A percentile compares a stretch with the other conserved stretches of the same genome.
Conservation (phyloP, 1,284 basidiomycete species). For the Pholiota adiposa region DNA sequence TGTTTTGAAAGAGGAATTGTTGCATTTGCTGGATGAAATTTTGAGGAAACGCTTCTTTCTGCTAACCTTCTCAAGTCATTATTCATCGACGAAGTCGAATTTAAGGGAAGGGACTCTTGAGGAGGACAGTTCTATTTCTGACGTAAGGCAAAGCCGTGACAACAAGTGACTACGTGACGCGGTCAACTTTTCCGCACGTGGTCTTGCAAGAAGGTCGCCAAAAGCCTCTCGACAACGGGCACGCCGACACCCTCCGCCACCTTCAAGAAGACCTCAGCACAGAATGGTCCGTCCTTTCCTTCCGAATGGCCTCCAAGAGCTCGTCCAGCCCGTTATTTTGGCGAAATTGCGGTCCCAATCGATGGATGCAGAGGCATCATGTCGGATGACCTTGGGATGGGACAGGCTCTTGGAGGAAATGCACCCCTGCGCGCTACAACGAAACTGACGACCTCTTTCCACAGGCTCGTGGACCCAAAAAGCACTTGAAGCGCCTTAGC, state of each 20-base stretch:
- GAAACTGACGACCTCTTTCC: slow-evolving; percentile 25
- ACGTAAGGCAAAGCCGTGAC: slow-evolving; percentile 8
- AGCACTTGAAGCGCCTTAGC: slow-evolving; percentile 97
- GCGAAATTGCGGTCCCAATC: slow-evolving; percentile 25
- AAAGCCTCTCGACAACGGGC: slow-evolving; percentile 44
- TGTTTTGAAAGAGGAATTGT: background rate
- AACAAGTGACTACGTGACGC: slow-evolving; percentile 15
- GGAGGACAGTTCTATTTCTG: background rate
- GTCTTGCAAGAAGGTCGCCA: slow-evolving; percentile 22
- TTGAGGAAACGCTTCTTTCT: too few species aligned
- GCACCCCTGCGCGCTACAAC: slow-evolving; percentile 12
- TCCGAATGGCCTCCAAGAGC: slow-evolving; percentile 22
- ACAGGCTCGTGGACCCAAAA: slow-evolving; percentile 97
- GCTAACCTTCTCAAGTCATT: too few species aligned
- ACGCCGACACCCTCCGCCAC: slow-evolving; percentile 46
- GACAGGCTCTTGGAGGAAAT: slow-evolving; percentile 22
- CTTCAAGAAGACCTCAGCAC: slow-evolving; percentile 41
- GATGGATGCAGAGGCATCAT: slow-evolving; percentile 39
- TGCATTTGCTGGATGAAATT: background rate
- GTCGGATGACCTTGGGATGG: slow-evolving; percentile 39
- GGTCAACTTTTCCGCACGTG: slow-evolving; percentile 30
- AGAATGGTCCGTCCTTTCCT: slow-evolving; percentile 45
- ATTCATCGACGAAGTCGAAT: too few species aligned
- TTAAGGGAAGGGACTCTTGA: background rate
- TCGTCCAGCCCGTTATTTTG: slow-evolving; percentile 20